Evolutionary conservation across 768 basidiomycete genomes (phyloP).

Genomic region (Crepidotus variabilis): DNA sequence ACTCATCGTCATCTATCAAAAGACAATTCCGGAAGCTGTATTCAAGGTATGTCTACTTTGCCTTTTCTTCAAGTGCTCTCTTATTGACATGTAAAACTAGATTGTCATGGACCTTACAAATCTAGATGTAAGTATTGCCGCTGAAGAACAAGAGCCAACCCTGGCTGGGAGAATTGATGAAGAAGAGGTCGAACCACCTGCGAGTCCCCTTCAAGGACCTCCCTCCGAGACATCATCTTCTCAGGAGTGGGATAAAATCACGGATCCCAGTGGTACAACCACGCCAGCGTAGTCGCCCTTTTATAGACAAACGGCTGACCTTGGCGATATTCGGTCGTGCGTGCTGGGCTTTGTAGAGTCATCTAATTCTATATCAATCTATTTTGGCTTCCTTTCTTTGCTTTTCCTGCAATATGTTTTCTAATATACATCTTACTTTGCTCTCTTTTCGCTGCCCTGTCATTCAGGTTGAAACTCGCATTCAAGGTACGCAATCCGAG

Average conservation of each 20-base stretch:
- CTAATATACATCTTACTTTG: slow-evolving; percentile 58
- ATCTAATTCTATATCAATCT: slow-evolving; percentile 7
- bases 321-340: slow-evolving; percentile 15
- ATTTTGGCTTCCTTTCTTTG: slow-evolving; percentile 24
- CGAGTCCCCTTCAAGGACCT: slow-evolving; percentile 63
- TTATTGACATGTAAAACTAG: slow-evolving; percentile 14
- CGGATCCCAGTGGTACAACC: slow-evolving; percentile 59
- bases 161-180: slow-evolving; percentile 24
- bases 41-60: slow-evolving; percentile 55
- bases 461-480: slow-evolving; percentile 56
- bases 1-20: slow-evolving; percentile 91
- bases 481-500: slow-evolving; percentile 65
- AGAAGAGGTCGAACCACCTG: slow-evolving; percentile 44
- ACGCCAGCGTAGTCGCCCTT: slow-evolving; percentile 28
- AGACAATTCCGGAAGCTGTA: slow-evolving; percentile 76
- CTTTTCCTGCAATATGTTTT: slow-evolving; percentile 33
- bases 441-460: slow-evolving; percentile 12
- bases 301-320: slow-evolving; percentile 14
- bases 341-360: slow-evolving; percentile 16
- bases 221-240: slow-evolving; percentile 87
- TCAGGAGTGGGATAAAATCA: slow-evolving; percentile 87
- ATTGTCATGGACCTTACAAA: slow-evolving; percentile 77
- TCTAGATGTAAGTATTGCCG: slow-evolving; percentile 73
- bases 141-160: slow-evolving; percentile 32
- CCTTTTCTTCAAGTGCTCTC: background rate